These are phyloP conservation scores for Chalciporus chontae DNA, from an alignment of 768 basidiomycete genomes.

Conservation along the genomic window DNA sequence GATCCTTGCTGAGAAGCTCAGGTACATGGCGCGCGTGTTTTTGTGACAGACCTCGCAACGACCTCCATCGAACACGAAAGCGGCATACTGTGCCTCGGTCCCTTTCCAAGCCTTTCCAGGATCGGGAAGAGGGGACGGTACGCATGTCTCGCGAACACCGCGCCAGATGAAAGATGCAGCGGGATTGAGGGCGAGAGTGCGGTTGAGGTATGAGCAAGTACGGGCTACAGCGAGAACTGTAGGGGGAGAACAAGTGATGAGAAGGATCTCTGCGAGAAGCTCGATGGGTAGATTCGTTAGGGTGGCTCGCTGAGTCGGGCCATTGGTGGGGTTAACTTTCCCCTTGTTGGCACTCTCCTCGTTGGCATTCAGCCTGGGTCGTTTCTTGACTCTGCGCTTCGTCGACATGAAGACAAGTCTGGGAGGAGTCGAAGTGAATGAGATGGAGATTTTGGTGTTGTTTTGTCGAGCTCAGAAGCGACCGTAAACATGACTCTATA, in stretches of 20 bases:
- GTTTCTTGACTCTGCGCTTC: too few relatives aligned
- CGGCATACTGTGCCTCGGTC: slow-evolving; percentile 59
- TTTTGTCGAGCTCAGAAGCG: too few relatives aligned
- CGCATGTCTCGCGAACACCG: slow-evolving; percentile 38
- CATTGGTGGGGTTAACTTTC: neutral
- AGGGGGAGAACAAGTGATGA: slow-evolving; percentile 47
- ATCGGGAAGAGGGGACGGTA: slow-evolving; percentile 37
- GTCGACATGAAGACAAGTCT: too few relatives aligned
- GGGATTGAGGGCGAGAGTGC: slow-evolving; percentile 42
- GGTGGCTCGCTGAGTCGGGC: neutral
- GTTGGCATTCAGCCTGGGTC: neutral
- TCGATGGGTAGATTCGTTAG: slow-evolving; percentile 51
- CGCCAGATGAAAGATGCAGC: slow-evolving; percentile 59
- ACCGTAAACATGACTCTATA: slow-evolving; percentile 22
- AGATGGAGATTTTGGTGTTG: too few relatives aligned
- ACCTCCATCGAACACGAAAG: slow-evolving; percentile 59
- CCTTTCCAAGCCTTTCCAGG: slow-evolving; percentile 36
- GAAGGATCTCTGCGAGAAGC: slow-evolving; percentile 59
- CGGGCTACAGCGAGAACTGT: slow-evolving; percentile 60
- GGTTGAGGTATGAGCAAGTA: slow-evolving; percentile 51
- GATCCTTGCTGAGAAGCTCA: slow-evolving; percentile 46
- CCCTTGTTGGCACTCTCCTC: neutral
- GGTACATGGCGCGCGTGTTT: slow-evolving; percentile 35
- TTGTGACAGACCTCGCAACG: slow-evolving; percentile 53
- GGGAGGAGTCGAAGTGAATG: too few relatives aligned